Conservation (phyloP, 1,139 yeast species). For the Saccharomyces uvarum region DNA sequence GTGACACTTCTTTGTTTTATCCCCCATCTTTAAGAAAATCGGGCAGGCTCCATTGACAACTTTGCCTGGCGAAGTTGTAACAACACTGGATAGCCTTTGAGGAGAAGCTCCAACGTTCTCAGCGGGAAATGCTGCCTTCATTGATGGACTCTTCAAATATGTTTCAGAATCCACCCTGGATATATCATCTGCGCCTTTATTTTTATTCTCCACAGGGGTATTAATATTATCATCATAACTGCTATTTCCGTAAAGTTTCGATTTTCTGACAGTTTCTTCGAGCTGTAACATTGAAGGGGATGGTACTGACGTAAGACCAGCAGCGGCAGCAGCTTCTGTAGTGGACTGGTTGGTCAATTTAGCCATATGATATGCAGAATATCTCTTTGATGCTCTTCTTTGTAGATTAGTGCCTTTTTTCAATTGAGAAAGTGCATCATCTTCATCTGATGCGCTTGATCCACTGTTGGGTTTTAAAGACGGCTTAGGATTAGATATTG, state of each 20-base stretch:
- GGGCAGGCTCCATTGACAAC: neutral
- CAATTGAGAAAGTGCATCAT: conserved; percentile 55
- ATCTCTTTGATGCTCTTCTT: conserved; percentile 80
- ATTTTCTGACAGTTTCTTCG: neutral
- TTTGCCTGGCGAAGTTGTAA: neutral
- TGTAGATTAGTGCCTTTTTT: conserved; percentile 77
- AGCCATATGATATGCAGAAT: conserved; percentile 88
- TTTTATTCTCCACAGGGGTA: conserved; percentile 8
- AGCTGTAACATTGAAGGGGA: neutral
- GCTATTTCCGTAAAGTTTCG: conserved; percentile 3
- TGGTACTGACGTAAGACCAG: conserved; percentile 16
- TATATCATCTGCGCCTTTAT: neutral
- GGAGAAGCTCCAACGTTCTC: neutral
- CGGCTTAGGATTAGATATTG: neutral
- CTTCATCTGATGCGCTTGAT: conserved; percentile 32
- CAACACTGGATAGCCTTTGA: neutral
- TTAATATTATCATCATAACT: conserved; percentile 8
- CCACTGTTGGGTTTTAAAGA: neutral
- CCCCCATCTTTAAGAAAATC: conserved; percentile 51
- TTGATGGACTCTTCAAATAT: neutral
- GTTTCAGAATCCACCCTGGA: neutral
- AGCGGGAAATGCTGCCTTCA: neutral
- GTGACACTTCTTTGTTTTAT: conserved; percentile 53
- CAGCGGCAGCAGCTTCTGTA: conserved; percentile 32
- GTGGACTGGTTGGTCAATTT: conserved; percentile 51